Conservation (phyloP, 2,329 filamentous ascomycete species). For the Diatrype stigma region DNA sequence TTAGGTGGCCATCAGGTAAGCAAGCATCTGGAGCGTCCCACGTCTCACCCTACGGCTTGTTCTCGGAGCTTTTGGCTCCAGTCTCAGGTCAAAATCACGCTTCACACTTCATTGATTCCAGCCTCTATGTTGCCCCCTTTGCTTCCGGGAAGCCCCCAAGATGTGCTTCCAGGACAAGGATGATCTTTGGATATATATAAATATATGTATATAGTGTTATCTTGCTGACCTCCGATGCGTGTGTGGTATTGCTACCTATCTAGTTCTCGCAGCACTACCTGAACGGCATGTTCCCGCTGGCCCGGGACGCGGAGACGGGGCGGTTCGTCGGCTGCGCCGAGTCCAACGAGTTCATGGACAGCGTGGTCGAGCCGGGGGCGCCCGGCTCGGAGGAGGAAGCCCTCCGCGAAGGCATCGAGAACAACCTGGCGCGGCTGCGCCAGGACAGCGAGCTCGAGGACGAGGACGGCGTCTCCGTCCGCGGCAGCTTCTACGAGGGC, state of each 20-base stretch:
- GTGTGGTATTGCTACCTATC: too few species aligned
- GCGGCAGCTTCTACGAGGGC: conserved; percentile 26
- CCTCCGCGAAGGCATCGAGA: conserved; percentile 43
- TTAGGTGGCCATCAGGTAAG: conserved; percentile 45
- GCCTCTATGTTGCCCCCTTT: too few species aligned
- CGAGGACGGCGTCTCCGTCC: conserved; percentile 30
- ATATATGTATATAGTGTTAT: too few species aligned
- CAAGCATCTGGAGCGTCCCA: too few species aligned
- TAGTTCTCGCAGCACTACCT: conserved; percentile 59
- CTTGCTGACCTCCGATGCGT: too few species aligned
- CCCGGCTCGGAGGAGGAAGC: conserved; percentile 40
- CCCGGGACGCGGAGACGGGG: conserved; percentile 36
- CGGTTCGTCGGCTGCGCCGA: conserved; percentile 40
- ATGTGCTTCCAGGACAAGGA: too few species aligned
- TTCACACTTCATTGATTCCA: too few species aligned
- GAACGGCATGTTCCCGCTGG: conserved; percentile 57
- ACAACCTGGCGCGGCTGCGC: conserved; percentile 35
- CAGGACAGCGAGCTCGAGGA: conserved; percentile 12
- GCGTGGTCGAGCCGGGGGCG: conserved; percentile 42
- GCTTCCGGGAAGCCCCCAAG: too few species aligned
- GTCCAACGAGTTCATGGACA: conserved; percentile 58
- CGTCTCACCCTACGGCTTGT: too few species aligned
- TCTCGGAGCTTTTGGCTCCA: too few species aligned
- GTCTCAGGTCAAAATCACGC: too few species aligned
- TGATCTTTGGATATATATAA: too few species aligned